These are phyloP conservation scores for Neonectria magnoliae DNA, from an alignment of 2,329 filamentous ascomycete genomes.

Conservation along the genomic window DNA sequence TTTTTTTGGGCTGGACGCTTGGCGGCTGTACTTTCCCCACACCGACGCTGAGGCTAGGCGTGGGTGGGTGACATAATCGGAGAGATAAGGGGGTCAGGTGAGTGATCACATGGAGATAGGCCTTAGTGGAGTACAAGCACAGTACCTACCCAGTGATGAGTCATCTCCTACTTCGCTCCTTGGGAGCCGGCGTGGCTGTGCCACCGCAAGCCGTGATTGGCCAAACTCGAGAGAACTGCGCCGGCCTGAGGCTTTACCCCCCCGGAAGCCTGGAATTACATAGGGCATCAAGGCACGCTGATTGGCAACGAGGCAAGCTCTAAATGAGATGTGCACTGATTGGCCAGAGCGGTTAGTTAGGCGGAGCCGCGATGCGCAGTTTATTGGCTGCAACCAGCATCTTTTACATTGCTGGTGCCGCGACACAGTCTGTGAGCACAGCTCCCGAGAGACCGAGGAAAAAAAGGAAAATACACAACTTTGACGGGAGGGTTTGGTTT, in stretches of 20 bases:
- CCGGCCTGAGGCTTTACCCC: constrained; percentile 22
- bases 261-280: neutral
- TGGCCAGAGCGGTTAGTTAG: constrained; percentile 18
- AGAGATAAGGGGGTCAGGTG: constrained; percentile 29
- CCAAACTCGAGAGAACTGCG: neutral
- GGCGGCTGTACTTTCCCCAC: constrained; percentile 32
- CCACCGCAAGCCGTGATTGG: constrained; percentile 22
- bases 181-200: constrained; percentile 19
- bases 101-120: constrained; percentile 34
- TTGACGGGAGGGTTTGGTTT: neutral
- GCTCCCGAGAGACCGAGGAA: constrained; percentile 11
- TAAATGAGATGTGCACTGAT: constrained; percentile 28
- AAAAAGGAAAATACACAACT: constrained; percentile 1
- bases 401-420: constrained; percentile 27
- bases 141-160: constrained; percentile 9
- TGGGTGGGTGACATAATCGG: constrained; percentile 36
- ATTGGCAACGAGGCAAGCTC: constrained; percentile 33
- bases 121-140: neutral
- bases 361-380: constrained; percentile 21
- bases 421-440: constrained; percentile 22
- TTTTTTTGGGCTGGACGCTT: constrained; percentile 45
- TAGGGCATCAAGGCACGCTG: constrained; percentile 17
- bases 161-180: constrained; percentile 9
- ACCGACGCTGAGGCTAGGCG: constrained; percentile 3
- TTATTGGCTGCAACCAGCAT: constrained; percentile 29